Evolutionary conservation across 495 filamentous ascomycete species (phyloP), one percentile per base, ranked within the genome.

Genomic region (Penicillium pulvis): DNA sequence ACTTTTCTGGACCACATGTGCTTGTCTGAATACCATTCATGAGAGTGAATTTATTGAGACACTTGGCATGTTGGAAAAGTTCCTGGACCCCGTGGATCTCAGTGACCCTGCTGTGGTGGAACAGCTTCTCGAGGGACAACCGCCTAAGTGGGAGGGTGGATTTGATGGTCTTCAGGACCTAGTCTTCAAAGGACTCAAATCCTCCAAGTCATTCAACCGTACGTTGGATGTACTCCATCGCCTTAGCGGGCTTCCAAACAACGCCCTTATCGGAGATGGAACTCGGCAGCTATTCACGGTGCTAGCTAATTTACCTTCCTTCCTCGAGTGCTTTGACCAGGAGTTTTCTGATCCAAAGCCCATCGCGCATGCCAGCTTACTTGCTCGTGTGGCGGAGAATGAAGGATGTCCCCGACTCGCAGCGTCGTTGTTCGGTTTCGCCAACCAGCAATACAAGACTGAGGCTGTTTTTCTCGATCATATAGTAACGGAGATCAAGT

Each of bases 1-100:
- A 64, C 76, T 98, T 2, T 99, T 98, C 75, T 99, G 94, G 94
- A 93, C 93, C 2, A 95, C 90, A 2, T 96, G 92, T 66, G 93
- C 94, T 28, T 98, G 94, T 67, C 77, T 98, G 41, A 91, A 97
- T 67, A 97, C 94, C 1, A 92, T 97, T 59, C 92, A 97, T 58
- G 94, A 98, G 71, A 85, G 86, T 12, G 94, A 99, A 69, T 99
- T 96, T 64, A 82, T 93, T 55, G 93, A 97, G 65, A 92, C 89
- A 45, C 77, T 96, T 17, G 86, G 88, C 36, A 97, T 98, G 88
- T 80, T 99, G n/a, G 89, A 96, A 35, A 88, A 90, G 64, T 83
- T 96, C 50, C 69, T 99, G 39, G 82, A 85, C 62, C 93, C 93
- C 60, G 78, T 98, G 42, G 88, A 98, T 70, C 83, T 99, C 36